A percentile compares a stretch with the other conserved stretches of the same genome.
These are phyloP conservation scores for Akanthomyces uredinophilus DNA, from an alignment of 2,329 filamentous ascomycete species.

Conservation along the genomic window DNA sequence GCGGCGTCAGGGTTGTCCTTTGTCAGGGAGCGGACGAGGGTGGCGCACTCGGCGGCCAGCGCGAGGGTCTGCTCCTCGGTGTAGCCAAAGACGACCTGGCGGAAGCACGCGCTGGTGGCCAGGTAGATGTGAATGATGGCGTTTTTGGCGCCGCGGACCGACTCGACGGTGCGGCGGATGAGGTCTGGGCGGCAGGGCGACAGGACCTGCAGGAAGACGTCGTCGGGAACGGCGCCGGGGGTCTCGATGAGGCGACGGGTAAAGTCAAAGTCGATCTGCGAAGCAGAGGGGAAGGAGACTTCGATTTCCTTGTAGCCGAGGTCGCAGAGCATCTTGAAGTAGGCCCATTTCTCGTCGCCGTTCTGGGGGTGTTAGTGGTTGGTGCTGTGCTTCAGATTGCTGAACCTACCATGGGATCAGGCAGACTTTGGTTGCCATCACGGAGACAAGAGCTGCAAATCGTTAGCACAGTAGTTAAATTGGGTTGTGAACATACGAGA, in stretches of 20 bases:
- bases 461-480: not conserved
- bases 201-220: conserved; percentile 88
- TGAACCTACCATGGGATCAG: conserved; percentile 77
- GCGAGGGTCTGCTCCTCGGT: conserved; percentile 75
- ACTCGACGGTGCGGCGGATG: conserved; percentile 83
- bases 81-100: conserved; percentile 84
- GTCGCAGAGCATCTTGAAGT: conserved; percentile 90
- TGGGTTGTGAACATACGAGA: conserved; percentile 51
- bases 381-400: not conserved
- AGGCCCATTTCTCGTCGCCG: conserved; percentile 89
- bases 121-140: conserved; percentile 94
- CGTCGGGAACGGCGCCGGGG: conserved; percentile 75
- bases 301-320: conserved; percentile 98
- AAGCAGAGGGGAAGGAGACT: conserved; percentile 90
- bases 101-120: conserved; percentile 93
- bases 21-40: conserved; percentile 81
- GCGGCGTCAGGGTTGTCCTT: conserved; percentile 63
- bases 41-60: conserved; percentile 78
- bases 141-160: conserved; percentile 83
- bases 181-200: conserved; percentile 89
- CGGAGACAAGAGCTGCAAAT: conserved; percentile 50
- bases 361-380: conserved; percentile 48
- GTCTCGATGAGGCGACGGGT: conserved; percentile 82
- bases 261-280: conserved; percentile 94
- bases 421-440: conserved; percentile 90